phyloP scores from a whole-genome alignment of 1,139 yeast species.

The Yamadazyma diddensiae region DNA sequence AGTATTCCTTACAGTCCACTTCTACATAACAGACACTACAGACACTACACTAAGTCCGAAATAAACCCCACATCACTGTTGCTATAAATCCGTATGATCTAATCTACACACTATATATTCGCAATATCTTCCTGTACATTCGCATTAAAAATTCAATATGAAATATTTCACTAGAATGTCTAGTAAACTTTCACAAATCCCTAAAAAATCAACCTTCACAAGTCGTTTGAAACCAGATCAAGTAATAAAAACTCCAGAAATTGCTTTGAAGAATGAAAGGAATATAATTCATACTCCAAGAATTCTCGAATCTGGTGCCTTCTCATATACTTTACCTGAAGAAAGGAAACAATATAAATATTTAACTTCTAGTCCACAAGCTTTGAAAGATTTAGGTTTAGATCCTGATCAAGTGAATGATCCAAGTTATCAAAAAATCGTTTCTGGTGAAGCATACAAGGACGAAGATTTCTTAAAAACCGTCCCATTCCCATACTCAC shows the following conservation, averaged over 20 bases:
- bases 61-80: no score
- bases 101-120: no score
- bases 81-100: no score
- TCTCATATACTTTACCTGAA: constrained; percentile 69
- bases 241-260: constrained; percentile 47
- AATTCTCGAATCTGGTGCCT: constrained; percentile 60
- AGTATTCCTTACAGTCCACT: no score
- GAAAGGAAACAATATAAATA: constrained; percentile 51
- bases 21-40: no score
- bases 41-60: no score
- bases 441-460: constrained; percentile 55
- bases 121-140: no score
- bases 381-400: constrained; percentile 61
- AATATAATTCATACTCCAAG: constrained; percentile 53
- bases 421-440: constrained; percentile 50
- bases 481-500: constrained; percentile 77
- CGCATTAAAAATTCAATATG: background rate
- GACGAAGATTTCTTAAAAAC: constrained; percentile 28
- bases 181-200: constrained; percentile 20
- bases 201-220: constrained; percentile 52
- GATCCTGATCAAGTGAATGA: constrained; percentile 35
- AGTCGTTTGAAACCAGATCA: constrained; percentile 56
- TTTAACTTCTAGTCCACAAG: constrained; percentile 58
- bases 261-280: constrained; percentile 42
- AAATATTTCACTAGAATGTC: constrained; percentile 4